These are phyloP conservation scores for Hydrangea macrophylla DNA, from an alignment of 148 eudicot species.

Conservation along the genomic window DNA sequence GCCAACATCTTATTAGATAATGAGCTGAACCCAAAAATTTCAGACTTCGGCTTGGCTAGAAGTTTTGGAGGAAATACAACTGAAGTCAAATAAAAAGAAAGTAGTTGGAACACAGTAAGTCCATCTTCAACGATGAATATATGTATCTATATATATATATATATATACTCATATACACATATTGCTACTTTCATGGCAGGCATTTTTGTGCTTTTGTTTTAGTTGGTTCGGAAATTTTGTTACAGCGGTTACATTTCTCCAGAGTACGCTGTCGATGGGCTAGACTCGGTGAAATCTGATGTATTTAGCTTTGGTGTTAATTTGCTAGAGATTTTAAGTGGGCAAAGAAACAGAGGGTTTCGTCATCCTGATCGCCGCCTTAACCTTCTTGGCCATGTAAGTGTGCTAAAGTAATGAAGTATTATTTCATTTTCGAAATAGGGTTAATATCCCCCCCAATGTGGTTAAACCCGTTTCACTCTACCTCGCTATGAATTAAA, in stretches of 20 bases:
- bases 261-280: constrained; percentile 3
- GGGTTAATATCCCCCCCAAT: too few species aligned
- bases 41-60: constrained; percentile 10
- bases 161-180: not conserved
- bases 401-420: too few species aligned
- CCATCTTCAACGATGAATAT: too few species aligned
- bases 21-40: constrained; percentile 4
- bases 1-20: too few species aligned
- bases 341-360: constrained; percentile 8
- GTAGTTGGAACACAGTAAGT: constrained; percentile 8
- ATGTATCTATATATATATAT: too few species aligned
- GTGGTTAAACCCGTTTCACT: too few species aligned
- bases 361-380: not conserved
- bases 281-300: not conserved
- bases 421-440: too few species aligned
- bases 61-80: not conserved
- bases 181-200: too few species aligned
- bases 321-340: constrained; percentile 8
- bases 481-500: too few species aligned
- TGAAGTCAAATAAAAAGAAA: not conserved
- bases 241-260: constrained; percentile 11
- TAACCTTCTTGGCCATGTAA: constrained; percentile 13
- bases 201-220: too few species aligned
- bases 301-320: constrained; percentile 9
- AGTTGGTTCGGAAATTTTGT: not conserved